phyloP scores from a whole-genome alignment of 495 filamentous ascomycete species.

The Penicillium macrosclerotiorum region DNA sequence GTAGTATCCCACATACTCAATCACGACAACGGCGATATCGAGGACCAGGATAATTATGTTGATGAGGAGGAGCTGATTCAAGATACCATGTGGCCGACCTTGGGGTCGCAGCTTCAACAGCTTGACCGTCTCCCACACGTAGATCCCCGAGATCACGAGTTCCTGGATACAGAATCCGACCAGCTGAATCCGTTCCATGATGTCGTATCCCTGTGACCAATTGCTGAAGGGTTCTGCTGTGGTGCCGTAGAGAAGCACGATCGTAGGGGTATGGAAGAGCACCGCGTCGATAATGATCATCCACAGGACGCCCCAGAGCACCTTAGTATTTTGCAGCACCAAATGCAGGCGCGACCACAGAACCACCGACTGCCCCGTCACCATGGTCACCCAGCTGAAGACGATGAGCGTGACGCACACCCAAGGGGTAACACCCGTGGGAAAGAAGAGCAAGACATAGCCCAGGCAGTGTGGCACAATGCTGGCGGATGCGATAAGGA shows the following conservation, averaged over 20 bases:
- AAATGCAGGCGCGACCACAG: slow-evolving; percentile 50
- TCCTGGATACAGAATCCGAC: slow-evolving; percentile 56
- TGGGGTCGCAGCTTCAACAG: slow-evolving; percentile 40
- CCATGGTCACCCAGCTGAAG: slow-evolving; percentile 44
- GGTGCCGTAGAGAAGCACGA: slow-evolving; percentile 42
- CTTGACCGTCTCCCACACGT: slow-evolving; percentile 50
- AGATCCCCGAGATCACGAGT: slow-evolving; percentile 53
- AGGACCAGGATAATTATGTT: slow-evolving; percentile 51
- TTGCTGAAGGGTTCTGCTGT: slow-evolving; percentile 22
- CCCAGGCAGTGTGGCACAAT: slow-evolving; percentile 44
- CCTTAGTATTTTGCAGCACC: slow-evolving; percentile 37
- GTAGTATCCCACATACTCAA: slow-evolving; percentile 48
- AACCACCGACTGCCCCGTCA: slow-evolving; percentile 50
- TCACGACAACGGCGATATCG: slow-evolving; percentile 44
- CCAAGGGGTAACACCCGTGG: slow-evolving; percentile 24
- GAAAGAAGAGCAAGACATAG: slow-evolving; percentile 46
- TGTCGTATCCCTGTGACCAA: slow-evolving; percentile 40
- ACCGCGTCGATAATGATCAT: slow-evolving; percentile 48
- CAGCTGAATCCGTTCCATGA: slow-evolving; percentile 54
- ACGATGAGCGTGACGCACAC: slow-evolving; percentile 38
- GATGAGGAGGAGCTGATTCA: slow-evolving; percentile 44
- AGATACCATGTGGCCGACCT: slow-evolving; percentile 30
- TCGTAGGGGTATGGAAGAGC: slow-evolving; percentile 41
- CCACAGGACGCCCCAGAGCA: slow-evolving; percentile 33
- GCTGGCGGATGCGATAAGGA: slow-evolving; percentile 40